Conservation (phyloP, 2,329 filamentous ascomycete genomes). For the Diplodia intermedia region DNA sequence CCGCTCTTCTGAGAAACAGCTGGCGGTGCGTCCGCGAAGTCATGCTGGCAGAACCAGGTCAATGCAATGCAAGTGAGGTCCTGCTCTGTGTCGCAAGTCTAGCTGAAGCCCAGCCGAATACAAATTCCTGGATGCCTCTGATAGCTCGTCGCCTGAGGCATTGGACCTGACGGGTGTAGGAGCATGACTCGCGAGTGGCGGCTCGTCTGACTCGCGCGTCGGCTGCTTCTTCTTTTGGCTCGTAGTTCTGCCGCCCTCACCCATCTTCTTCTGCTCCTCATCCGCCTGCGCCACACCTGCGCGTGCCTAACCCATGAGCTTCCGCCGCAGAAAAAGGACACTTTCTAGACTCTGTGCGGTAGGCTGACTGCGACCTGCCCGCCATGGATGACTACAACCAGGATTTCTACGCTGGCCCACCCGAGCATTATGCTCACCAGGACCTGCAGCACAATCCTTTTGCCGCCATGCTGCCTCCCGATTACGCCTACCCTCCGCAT, state of each 20-base stretch:
- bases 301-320: not conserved
- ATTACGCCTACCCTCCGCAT: slow-evolving; percentile 11
- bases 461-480: slow-evolving; percentile 28
- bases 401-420: slow-evolving; percentile 14
- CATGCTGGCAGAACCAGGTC: not conserved
- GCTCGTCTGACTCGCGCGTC: not conserved
- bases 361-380: not conserved
- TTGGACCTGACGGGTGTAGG: not conserved
- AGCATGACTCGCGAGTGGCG: not conserved
- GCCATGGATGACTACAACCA: slow-evolving; percentile 20
- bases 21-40: not conserved
- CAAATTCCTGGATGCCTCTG: not conserved
- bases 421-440: slow-evolving; percentile 17
- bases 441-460: slow-evolving; percentile 32
- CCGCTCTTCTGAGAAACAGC: not conserved
- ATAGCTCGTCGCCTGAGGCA: too few species aligned
- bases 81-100: too few species aligned
- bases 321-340: slow-evolving; percentile 4
- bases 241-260: not conserved
- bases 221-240: not conserved
- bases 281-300: not conserved
- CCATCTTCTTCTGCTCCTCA: not conserved
- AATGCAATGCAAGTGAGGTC: not conserved
- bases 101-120: too few species aligned
- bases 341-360: not conserved